Conservation (phyloP, 2,329 filamentous ascomycete genomes). For the Epichloe gansuensis region DNA sequence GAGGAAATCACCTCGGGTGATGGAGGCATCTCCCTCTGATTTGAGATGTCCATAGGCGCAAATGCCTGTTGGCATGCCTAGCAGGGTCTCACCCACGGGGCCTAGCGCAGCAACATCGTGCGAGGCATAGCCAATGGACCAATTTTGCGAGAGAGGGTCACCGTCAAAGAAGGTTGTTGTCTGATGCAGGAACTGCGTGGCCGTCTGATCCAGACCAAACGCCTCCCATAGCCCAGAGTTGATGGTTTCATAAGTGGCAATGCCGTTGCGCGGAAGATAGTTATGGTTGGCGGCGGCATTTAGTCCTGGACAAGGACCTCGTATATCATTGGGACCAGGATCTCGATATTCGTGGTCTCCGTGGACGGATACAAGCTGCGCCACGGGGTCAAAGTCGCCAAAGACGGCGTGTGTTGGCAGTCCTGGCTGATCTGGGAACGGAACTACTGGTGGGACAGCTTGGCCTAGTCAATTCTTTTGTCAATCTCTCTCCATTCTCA, state of each 20-base stretch:
- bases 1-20: conserved; percentile 3
- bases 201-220: conserved; percentile 3
- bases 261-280: conserved; percentile 19
- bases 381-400: neutral
- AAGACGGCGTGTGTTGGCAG: conserved; percentile 1
- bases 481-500: too few species aligned
- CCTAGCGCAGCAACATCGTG: conserved; percentile 3
- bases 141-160: conserved; percentile 3
- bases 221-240: conserved; percentile 4
- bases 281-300: conserved; percentile 23
- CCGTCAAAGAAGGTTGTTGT: conserved; percentile 3
- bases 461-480: neutral
- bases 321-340: neutral
- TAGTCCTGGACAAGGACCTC: conserved; percentile 17
- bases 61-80: conserved; percentile 4
- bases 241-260: conserved; percentile 7
- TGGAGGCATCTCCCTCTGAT: conserved; percentile 13
- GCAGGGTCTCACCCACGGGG: neutral
- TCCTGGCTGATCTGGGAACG: conserved; percentile 3
- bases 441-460: neutral
- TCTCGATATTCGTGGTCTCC: neutral
- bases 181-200: conserved; percentile 3
- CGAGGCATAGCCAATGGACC: conserved; percentile 7
- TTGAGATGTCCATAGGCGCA: conserved; percentile 4
- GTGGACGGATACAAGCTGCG: neutral